Evolutionary conservation across 1,139 yeast genomes (phyloP).

Genomic region (Maudiozyma humilis): DNA sequence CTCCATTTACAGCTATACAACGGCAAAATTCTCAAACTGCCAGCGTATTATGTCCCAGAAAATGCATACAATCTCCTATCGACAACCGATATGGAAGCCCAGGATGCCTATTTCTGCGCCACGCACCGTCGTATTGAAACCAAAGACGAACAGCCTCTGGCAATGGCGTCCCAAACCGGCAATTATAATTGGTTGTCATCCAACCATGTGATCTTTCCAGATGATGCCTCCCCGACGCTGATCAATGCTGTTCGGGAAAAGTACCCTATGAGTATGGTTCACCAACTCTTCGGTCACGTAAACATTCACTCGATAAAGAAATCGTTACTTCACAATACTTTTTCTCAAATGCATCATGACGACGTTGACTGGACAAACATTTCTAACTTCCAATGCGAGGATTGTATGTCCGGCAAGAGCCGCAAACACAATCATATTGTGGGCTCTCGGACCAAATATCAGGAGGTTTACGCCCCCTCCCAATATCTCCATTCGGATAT

Average conservation of each 20-base stretch:
- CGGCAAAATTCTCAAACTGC: background rate
- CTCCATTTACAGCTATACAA: too few species aligned
- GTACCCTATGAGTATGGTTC: background rate
- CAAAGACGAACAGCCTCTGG: too few species aligned
- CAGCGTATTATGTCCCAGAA: background rate
- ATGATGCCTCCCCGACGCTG: background rate
- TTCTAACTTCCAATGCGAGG: background rate
- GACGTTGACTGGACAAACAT: background rate
- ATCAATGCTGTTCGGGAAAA: background rate
- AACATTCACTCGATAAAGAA: slow-evolving; percentile 1
- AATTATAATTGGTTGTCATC: too few species aligned
- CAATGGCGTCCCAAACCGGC: too few species aligned
- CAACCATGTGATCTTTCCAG: background rate
- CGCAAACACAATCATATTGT: background rate
- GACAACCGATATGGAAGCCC: background rate
- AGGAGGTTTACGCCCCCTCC: background rate
- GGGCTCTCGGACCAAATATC: background rate
- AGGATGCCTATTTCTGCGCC: background rate
- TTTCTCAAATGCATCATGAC: too few species aligned
- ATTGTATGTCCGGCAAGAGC: background rate
- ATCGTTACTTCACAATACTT: too few species aligned
- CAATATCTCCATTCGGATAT: background rate
- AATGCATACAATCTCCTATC: background rate
- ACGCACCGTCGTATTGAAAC: background rate
- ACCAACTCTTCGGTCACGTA: slow-evolving; percentile 1